Base-by-base conservation (phyloP, 257 asterid species). In the Misopates orontium region DNA sequence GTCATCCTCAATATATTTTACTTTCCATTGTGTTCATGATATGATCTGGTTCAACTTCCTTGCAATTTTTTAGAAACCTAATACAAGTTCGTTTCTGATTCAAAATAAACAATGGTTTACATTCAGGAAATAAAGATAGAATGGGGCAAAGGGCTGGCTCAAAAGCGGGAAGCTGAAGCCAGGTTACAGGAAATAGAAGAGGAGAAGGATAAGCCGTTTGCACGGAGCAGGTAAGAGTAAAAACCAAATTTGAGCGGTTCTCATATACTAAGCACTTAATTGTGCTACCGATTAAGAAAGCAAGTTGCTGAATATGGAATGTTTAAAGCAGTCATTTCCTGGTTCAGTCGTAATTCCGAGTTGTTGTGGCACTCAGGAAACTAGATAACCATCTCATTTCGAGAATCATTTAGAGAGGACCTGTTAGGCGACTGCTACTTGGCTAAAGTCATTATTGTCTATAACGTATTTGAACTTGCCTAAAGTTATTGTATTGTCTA, bases 181-280 rank as follows among this genome's bases (percentile, higher is more conserved):
- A 84, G 79, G 72, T 55, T 84, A 64, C 77, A 77, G 76, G 99
- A 87, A 75, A 32, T 87, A 24, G 96, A 90, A 74, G 74, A 20
- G n/a, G 97, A 93, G 85, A 93, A 83, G 84, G 84, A 87, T n/a
- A 87, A 83, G 74, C 99, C 97, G 19, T 93, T 93, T 84, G 96
- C 99, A 23, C 82, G 99, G 66, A 82, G 67, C 90, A 89, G 96
- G 97, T 88, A 73, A 56, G 21, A 44, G 14, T 52, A 5, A 22
- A 4, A 57, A 55, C 44, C 60, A 23, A 69, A 21, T 32, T 14
- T 67, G 8, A 39, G 57, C 63, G 19, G 20, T 16, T 25, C 73
- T 23, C 21, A n/a, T 50, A 47, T 48, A 41, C 2, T 16, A 51
- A 60, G 67, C 50, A 45, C 23, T 13, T 24, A 20, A 51, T n/a